A percentile compares a stretch with the other conserved stretches of the same genome.
Evolutionary conservation across 2,329 filamentous ascomycete genomes (phyloP).

Genomic region (Aspergillus sp.): DNA sequence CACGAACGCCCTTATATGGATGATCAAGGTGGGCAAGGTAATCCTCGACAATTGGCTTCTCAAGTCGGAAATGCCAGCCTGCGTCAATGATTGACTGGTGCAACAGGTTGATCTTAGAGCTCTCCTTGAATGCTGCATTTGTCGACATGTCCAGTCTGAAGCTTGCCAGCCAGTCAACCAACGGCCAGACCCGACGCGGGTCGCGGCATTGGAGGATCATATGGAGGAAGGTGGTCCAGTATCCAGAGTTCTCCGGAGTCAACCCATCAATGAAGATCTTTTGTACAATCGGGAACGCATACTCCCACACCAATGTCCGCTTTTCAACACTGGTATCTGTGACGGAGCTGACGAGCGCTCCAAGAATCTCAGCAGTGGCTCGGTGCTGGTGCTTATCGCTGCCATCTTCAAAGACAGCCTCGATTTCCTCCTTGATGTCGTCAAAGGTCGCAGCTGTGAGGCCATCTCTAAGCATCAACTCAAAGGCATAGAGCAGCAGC

Average conservation of each 20-base stretch:
- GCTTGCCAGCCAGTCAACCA: conserved; percentile 78
- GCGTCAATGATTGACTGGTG: conserved; percentile 85
- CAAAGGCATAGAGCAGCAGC: conserved; percentile 85
- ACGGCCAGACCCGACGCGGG: conserved; percentile 81
- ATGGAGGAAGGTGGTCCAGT: conserved; percentile 94
- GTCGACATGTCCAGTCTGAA: conserved; percentile 94
- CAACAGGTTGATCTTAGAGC: conserved; percentile 89
- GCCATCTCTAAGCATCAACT: conserved; percentile 77
- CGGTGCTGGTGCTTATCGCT: conserved; percentile 98
- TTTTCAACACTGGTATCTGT: conserved; percentile 76
- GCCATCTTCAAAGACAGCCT: conserved; percentile 83
- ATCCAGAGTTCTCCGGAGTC: conserved; percentile 90
- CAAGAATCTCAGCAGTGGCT: conserved; percentile 90
- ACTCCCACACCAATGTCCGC: conserved; percentile 80
- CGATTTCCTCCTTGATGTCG: conserved; percentile 81
- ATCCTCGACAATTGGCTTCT: conserved; percentile 84
- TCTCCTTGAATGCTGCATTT: conserved; percentile 98
- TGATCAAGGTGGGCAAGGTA: conserved; percentile 93
- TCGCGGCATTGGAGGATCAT: conserved; percentile 87
- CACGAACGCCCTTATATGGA: conserved; percentile 95
- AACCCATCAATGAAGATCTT: conserved; percentile 87
- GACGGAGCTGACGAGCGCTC: conserved; percentile 79
- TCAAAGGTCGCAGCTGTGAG: conserved; percentile 78
- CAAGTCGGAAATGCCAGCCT: conserved; percentile 94
- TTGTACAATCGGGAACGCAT: conserved; percentile 85